Evolutionary conservation across 1,284 basidiomycete species (phyloP).

Genomic region (Melampsora abietis-canadensis): DNA sequence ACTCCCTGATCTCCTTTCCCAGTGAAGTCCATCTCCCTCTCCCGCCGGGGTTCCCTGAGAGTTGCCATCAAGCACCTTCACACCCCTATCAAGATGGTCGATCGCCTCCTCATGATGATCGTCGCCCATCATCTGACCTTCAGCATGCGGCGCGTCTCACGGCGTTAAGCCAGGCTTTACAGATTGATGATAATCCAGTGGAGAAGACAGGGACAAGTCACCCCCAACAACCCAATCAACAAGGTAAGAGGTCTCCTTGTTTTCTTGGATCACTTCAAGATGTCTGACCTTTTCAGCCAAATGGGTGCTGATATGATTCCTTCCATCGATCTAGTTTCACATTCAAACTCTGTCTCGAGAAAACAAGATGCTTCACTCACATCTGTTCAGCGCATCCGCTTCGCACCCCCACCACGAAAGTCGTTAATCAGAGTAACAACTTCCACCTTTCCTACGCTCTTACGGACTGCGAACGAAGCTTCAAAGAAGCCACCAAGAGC

Average conservation of each 20-base stretch:
- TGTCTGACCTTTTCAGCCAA: too few species aligned
- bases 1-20: background rate
- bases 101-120: background rate
- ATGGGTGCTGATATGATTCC: background rate
- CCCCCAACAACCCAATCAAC: too few species aligned
- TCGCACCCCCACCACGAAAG: background rate
- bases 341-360: background rate
- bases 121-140: background rate
- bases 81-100: background rate
- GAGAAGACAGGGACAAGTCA: background rate
- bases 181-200: slow-evolving; percentile 1
- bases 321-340: background rate
- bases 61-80: background rate
- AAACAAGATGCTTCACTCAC: background rate
- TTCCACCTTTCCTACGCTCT: background rate
- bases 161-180: background rate
- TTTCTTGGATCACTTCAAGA: too few species aligned
- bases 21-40: background rate
- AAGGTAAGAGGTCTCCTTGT: too few species aligned
- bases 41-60: background rate
- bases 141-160: slow-evolving; percentile 1
- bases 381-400: background rate
- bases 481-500: background rate
- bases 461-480: background rate
- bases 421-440: background rate